phyloP scores from a whole-genome alignment of 192 early-diverging fungal species.

The Backusella liffmaniae region DNA sequence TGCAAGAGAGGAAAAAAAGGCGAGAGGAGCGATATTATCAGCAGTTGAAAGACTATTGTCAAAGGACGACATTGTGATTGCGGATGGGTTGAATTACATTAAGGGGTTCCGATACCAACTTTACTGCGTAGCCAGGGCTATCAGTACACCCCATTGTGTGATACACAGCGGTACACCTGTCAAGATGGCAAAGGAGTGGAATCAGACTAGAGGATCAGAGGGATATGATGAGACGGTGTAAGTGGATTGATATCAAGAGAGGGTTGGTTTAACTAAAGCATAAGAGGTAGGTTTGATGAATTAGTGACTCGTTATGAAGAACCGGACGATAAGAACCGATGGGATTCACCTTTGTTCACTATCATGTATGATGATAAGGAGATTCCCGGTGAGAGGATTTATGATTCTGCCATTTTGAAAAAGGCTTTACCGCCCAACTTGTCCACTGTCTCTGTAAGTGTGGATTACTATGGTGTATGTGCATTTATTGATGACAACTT shows the following conservation, averaged over 20 bases:
- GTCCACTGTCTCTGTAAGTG: constrained; percentile 74
- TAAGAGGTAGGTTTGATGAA: constrained; percentile 61
- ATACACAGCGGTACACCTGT: constrained; percentile 66
- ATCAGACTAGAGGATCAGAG: constrained; percentile 39
- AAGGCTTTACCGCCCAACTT: constrained; percentile 79
- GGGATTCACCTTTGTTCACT: constrained; percentile 97
- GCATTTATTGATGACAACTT: not conserved
- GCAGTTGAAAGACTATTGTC: constrained; percentile 85
- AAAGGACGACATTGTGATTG: constrained; percentile 87
- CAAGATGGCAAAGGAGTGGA: constrained; percentile 54
- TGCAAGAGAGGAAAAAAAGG: constrained; percentile 80
- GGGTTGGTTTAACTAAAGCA: not conserved
- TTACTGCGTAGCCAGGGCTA: constrained; percentile 82
- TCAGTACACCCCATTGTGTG: constrained; percentile 86
- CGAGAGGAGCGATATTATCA: constrained; percentile 81
- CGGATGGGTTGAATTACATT: constrained; percentile 96
- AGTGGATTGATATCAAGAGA: not conserved
- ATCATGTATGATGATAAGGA: constrained; percentile 69
- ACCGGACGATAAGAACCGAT: constrained; percentile 83
- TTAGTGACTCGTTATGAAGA: constrained; percentile 92
- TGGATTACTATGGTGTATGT: not conserved
- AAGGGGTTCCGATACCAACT: constrained; percentile 98
- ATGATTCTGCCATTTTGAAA: constrained; percentile 71
- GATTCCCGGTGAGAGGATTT: constrained; percentile 68
- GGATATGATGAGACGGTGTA: constrained; percentile 47